phyloP scores from a whole-genome alignment of 345 rosid species.

The Combretum micranthum region DNA sequence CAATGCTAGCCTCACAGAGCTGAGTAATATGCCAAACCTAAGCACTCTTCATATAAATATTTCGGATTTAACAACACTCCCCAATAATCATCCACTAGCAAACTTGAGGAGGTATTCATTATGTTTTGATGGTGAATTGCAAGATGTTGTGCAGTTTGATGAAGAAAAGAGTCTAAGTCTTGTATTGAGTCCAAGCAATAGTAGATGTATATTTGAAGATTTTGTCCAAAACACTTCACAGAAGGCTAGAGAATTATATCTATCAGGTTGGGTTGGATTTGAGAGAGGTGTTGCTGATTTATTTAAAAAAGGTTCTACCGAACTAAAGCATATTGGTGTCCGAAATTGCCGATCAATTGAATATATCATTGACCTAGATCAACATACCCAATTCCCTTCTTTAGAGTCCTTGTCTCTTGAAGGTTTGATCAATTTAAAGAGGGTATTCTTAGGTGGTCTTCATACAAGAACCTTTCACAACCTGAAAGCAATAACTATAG shows the following conservation, averaged over 20 bases:
- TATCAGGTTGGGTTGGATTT: neutral
- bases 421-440: slow-evolving; percentile 11
- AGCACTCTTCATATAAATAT: slow-evolving; percentile 9
- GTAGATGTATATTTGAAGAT: neutral
- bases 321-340: slow-evolving; percentile 7
- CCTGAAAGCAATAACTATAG: slow-evolving; percentile 10
- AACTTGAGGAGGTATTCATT: slow-evolving; percentile 14
- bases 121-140: slow-evolving; percentile 12
- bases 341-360: neutral
- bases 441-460: slow-evolving; percentile 2
- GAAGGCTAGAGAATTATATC: neutral
- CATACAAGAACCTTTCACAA: slow-evolving; percentile 1
- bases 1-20: slow-evolving; percentile 13
- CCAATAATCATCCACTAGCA: neutral
- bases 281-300: slow-evolving; percentile 4
- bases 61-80: neutral
- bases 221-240: neutral
- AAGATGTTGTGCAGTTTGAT: neutral
- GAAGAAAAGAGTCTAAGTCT: slow-evolving; percentile 10
- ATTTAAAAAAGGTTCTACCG: slow-evolving; percentile 7
- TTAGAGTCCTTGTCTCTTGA: slow-evolving; percentile 13
- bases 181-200: neutral
- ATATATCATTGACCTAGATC: slow-evolving; percentile 1
- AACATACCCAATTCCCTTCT: neutral
- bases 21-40: slow-evolving; percentile 11